Base-by-base conservation (phyloP, 495 filamentous ascomycete genomes). In the Choiromyces venosus region DNA sequence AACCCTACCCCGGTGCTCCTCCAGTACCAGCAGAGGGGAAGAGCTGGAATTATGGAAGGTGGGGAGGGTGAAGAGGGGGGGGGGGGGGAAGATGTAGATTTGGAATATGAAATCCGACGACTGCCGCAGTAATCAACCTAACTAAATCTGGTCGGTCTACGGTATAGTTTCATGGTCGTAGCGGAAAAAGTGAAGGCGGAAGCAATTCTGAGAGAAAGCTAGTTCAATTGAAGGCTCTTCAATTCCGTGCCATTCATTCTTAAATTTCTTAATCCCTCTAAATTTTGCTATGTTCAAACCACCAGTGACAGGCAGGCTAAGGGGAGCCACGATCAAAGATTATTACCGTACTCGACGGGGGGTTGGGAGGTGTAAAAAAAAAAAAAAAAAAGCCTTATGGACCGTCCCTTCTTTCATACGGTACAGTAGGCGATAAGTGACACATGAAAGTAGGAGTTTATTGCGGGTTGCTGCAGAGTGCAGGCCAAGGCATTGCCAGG, bases 1-100 rank as follows among this genome's bases (percentile, higher is more conserved):
- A 61, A 61, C 52, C 52, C 52, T 61, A 61, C 25, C n/a, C n/a
- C 52, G 52, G 52, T 61, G 52, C 52, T 61, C 52, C 52, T 61
- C 52, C 52, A 61, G 10, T 33, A 33, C 10, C 52, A 61, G 10
- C 9, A 4, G 9, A 61, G 52, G n/a, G 25, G 25, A 10, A n/a
- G 46, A 25, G 52, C 25, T 14, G 52, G 25, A 61, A 61, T 18
- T 61, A 33, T 61, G 52, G 52, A 33, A 61, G 25, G 52, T 61
- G 52, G 25, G 52, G 52, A 61, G 52, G 33, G 25, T 10, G 25
- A 33, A 29, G 18, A 14, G 25, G 42, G 33, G 25, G 25, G 25
- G 18, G 52, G 18, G 25, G 25, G 42, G 52, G 52, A 33, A 29
- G 52, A 33, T 61, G 52, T 33, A 61, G 52, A 29, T 25, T 61